Base-by-base conservation (phyloP, 2,329 filamentous ascomycete genomes). In the Exutisphaerella laricina region DNA sequence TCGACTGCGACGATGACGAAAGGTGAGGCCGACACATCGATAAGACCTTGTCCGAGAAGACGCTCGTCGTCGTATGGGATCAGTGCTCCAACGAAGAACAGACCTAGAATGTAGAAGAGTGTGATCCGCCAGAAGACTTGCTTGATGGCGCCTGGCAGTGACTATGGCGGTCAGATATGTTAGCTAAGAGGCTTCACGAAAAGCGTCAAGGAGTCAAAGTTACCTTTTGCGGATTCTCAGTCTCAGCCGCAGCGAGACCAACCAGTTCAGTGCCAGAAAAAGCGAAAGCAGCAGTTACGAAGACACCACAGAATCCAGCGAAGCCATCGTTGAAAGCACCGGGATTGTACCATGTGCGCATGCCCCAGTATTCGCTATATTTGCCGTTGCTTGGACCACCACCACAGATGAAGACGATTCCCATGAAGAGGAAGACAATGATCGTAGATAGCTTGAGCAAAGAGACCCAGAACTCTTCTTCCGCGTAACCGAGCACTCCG, bases 101-200 rank as follows among this genome's bases (percentile, higher is more conserved):
- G 74, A 1, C 85, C 85, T 23, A 94, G 80, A 37, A 96, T 75
- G 68, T 95, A 96, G 70, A 96, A 96, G 30, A 94, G 74, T 3
- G 81, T 80, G 59, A 95, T 94, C 58, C 89, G 83, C 88, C 89
- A 96, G 66, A 95, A 95, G 16, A 95, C 88, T 63, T 94, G 88
- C 68, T 94, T 94, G 58, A 94, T 80, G 9, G 89, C 89, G 0
- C 81, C 88, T 0, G 89, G 89, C 0, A 96, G 73, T 1, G 84
- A 85, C 61, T n/a, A n/a, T n/a, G n/a, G n/a, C n/a, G n/a, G n/a
- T n/a, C n/a, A n/a, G n/a, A n/a, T n/a, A n/a, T n/a, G n/a, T n/a
- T n/a, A n/a, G n/a, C n/a, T n/a, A n/a, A n/a, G n/a, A n/a, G n/a
- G n/a, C n/a, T n/a, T n/a, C n/a, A n/a, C n/a, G n/a, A n/a, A n/a